phyloP scores from a whole-genome alignment of 768 basidiomycete genomes.

The Panellus pusillus region DNA sequence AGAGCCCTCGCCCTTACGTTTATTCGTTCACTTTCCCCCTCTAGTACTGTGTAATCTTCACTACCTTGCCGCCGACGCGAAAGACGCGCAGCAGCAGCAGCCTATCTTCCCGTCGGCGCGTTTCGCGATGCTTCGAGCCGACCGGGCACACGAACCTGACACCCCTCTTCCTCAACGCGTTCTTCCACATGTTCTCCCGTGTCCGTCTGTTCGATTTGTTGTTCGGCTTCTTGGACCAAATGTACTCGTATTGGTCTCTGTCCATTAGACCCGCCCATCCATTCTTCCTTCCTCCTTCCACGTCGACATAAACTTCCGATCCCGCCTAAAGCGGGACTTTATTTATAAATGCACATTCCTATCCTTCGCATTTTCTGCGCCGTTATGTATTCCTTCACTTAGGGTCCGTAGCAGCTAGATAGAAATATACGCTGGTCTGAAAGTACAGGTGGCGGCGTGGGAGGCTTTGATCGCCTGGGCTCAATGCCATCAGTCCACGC shows the following conservation, averaged over 20 bases:
- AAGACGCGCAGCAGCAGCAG: conserved; percentile 17
- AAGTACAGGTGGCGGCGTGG: background rate
- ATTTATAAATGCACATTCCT: conserved; percentile 3
- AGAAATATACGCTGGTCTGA: conserved; percentile 16
- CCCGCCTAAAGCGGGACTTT: background rate
- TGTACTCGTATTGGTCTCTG: conserved; percentile 5
- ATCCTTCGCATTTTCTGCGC: conserved; percentile 3
- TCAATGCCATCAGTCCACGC: too few relatives aligned
- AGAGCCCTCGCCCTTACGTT: conserved; percentile 12
- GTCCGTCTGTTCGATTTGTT: conserved; percentile 25
- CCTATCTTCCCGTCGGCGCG: conserved; percentile 3
- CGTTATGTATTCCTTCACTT: conserved; percentile 4
- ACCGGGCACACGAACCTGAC: background rate
- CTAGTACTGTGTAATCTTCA: conserved; percentile 6
- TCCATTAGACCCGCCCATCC: background rate
- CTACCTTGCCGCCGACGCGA: conserved; percentile 6
- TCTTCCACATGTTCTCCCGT: conserved; percentile 20
- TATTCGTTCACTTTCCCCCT: conserved; percentile 12
- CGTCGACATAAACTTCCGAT: too few relatives aligned
- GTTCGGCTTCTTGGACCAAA: conserved; percentile 8
- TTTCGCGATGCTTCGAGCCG: background rate
- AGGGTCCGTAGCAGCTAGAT: background rate
- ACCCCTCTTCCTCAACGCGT: background rate
- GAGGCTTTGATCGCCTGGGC: too few relatives aligned
- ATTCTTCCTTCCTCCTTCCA: background rate